Base-by-base conservation (phyloP, 2,329 filamentous ascomycete genomes). In the Ceratocystis ficicola region DNA sequence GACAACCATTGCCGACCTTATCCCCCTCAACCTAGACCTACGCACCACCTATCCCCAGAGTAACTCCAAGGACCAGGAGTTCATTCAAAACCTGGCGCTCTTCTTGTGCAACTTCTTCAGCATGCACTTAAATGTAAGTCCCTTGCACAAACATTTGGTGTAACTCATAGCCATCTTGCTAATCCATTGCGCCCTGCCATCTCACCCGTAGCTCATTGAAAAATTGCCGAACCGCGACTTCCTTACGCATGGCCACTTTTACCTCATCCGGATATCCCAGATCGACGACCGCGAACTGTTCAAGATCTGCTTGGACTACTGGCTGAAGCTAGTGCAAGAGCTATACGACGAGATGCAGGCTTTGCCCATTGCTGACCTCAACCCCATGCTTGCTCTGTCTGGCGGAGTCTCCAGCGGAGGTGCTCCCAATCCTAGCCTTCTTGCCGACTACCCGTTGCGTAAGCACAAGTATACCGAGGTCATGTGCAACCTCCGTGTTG, bases 241-340 rank as follows among this genome's bases (percentile, higher is more conserved):
- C 76, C 86, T 99, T 55, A 89, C 90, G 0, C 94, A 99, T 73
- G 93, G 90, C 20, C 94, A 99, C 76, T 97, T 95, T 77, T 99
- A 99, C 76, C 85, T 99, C 15, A 96, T 99, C 73, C 87, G 93
- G 69, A 96, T 99, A 75, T 96, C 92, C 61, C 92, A 99, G 77
- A 99, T 99, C 70, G 94, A 99, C 71, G 95, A 99, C 73, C 87
- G 94, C 65, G 94, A 99, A 75, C 96, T 99, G 70, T 99, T 99
- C 84, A 99, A 99, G 82, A 99, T 99, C 73, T 95, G 90, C 74
- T 80, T 99, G 69, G 95, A 99, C 75, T 99, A 99, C 79, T 99
- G 94, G 94, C 94, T 95, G 46, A 97, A 96, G 77, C 83, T 97
- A 63, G 95, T 99, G 5, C 93, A 95, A 73, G 94, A 97, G 76